Base-by-base conservation (phyloP, 2,329 filamentous ascomycete species). In the Pseudogymnoascus destructans region DNA sequence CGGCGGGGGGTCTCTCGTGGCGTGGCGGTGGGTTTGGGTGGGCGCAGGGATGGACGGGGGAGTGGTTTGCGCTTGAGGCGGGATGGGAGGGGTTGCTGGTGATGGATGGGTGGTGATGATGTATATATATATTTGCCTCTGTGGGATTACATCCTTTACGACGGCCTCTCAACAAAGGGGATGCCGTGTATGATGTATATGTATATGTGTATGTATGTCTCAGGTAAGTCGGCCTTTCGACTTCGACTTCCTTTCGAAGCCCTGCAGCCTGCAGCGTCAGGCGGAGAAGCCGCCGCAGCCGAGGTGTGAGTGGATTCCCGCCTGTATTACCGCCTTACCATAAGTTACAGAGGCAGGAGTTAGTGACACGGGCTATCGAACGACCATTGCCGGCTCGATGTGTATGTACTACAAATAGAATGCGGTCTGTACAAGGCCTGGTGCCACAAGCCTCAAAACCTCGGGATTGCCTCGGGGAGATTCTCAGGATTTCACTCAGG, bases 231-330 rank as follows among this genome's bases (percentile, higher is more conserved):
- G 10, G 17, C 10, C 38, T 21, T n/a, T n/a, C n/a, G n/a, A 10
- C 40, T 46, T 46, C 38, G 9, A 9, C 32, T 35, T 35, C 32
- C 32, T 35, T 35, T 42, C 13, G 40, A 42, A 46, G 40, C 40
- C 40, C 40, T 46, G 40, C 40, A 46, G 40, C 40, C 40, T 46
- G 40, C 40, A 46, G 40, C 25, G 40, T 25, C 40, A 46, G 40
- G 40, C 40, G 40, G 40, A 46, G 40, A 46, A 46, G 25, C 40
- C 40, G 40, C 40, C 23, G 40, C 40, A 46, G 40, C 40, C 40
- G 40, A 46, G 40, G 40, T 46, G 40, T 46, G 40, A n/a, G 40
- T 46, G 40, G 40, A 46, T 46, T 25, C n/a, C n/a, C n/a, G n/a
- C n/a, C n/a, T n/a, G n/a, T n/a, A n/a, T n/a, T n/a, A n/a, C n/a